phyloP scores from a whole-genome alignment of 2,329 filamentous ascomycete species.

The Trichoderma gracile region DNA sequence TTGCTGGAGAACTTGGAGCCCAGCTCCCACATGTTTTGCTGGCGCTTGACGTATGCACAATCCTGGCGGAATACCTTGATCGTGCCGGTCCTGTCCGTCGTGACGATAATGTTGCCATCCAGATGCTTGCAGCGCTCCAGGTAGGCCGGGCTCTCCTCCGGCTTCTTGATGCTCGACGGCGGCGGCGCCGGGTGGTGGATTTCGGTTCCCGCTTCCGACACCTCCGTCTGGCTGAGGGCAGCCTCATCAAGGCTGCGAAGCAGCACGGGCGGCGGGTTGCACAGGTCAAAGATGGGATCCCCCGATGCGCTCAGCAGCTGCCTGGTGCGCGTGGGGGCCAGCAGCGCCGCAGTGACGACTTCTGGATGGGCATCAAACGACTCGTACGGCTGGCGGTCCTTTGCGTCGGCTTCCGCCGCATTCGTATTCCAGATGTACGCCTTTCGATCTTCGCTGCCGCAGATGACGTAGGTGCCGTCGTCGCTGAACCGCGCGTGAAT shows the following conservation, averaged over 20 bases:
- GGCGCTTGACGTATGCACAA: conserved; percentile 79
- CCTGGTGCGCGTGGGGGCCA: conserved; percentile 77
- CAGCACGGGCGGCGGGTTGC: conserved; percentile 89
- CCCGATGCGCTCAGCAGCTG: conserved; percentile 77
- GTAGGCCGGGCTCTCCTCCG: conserved; percentile 74
- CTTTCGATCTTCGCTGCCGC: conserved; percentile 87
- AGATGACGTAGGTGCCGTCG: conserved; percentile 82
- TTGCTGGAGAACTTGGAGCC: conserved; percentile 74
- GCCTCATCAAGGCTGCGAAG: conserved; percentile 72
- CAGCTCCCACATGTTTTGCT: conserved; percentile 75
- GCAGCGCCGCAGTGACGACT: conserved; percentile 84
- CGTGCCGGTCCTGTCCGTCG: conserved; percentile 80
- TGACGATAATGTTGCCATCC: conserved; percentile 88
- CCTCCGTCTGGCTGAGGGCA: conserved; percentile 44
- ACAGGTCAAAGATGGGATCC: conserved; percentile 93
- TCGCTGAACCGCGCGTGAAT: conserved; percentile 89
- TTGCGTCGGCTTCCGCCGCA: conserved; percentile 59
- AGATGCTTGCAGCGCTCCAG: conserved; percentile 72
- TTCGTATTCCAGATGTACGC: conserved; percentile 80
- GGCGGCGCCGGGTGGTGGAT: conserved; percentile 25
- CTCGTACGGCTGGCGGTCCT: conserved; percentile 81
- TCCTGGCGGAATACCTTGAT: conserved; percentile 97
- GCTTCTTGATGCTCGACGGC: conserved; percentile 43
- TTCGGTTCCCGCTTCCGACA: conserved; percentile 41
- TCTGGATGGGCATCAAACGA: conserved; percentile 87